Evolutionary conservation across 345 rosid species (phyloP).

Genomic region (Citrus hindsii): DNA sequence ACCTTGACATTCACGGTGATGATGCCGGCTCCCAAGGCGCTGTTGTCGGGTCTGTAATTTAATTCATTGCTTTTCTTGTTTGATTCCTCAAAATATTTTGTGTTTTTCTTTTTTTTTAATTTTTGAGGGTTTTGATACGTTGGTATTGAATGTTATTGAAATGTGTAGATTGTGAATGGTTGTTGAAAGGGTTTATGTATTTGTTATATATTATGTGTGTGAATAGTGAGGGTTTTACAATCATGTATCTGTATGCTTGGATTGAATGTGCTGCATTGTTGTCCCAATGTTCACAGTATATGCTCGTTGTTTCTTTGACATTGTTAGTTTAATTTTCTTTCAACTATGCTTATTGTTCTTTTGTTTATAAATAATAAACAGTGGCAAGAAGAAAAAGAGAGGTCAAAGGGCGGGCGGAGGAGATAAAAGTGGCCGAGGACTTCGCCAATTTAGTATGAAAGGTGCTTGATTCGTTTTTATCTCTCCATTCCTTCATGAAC

Average conservation of each 20-base stretch:
- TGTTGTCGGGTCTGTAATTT: conserved; percentile 46
- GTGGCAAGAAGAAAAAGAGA: conserved; percentile 86
- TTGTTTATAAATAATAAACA: conserved; percentile 27
- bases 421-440: conserved; percentile 97
- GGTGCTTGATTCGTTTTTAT: conserved; percentile 39
- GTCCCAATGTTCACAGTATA: background rate
- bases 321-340: background rate
- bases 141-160: background rate
- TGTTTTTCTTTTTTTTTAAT: background rate
- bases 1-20: conserved; percentile 88
- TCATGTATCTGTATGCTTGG: background rate
- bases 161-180: background rate
- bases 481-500: background rate
- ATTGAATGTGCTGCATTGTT: background rate
- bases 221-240: background rate
- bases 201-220: background rate
- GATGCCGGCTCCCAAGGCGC: conserved; percentile 86
- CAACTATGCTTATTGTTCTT: conserved; percentile 7
- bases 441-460: conserved; percentile 99
- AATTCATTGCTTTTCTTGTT: conserved; percentile 7
- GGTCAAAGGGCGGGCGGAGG: conserved; percentile 86
- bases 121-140: conserved; percentile 13
- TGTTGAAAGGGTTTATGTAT: background rate
- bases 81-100: background rate
- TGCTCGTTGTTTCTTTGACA: background rate